Conservation (phyloP, 1,284 basidiomycete genomes). For the Irpex rosettiformis region DNA sequence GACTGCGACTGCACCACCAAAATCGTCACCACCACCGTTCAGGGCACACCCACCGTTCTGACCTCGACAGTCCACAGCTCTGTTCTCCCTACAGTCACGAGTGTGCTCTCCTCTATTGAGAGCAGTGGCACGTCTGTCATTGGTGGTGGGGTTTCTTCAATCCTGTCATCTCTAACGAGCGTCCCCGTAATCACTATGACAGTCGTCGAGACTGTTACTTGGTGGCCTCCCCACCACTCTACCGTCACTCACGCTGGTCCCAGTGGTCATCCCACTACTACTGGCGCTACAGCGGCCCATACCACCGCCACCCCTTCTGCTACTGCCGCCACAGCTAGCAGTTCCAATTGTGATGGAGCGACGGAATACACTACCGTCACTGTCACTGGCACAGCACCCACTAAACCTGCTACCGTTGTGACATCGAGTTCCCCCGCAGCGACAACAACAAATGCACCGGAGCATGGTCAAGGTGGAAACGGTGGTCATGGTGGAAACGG, state of each 20-base stretch:
- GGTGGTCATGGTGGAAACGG: no score
- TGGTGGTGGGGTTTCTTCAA: not conserved
- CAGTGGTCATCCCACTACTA: not conserved
- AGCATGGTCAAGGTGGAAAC: no score
- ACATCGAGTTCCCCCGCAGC: not conserved
- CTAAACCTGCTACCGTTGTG: not conserved
- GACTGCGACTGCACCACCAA: not conserved
- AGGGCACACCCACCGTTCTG: not conserved
- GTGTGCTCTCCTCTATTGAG: not conserved
- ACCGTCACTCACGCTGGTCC: not conserved
- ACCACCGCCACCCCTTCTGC: not conserved
- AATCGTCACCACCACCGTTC: not conserved
- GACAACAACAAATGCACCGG: no score
- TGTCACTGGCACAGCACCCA: not conserved
- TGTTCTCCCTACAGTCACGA: not conserved
- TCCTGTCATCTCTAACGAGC: not conserved
- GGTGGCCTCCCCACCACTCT: not conserved
- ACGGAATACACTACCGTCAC: conserved; percentile 2
- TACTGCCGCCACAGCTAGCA: not conserved
- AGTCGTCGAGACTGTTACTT: not conserved
- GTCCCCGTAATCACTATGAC: not conserved
- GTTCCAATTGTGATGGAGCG: not conserved
- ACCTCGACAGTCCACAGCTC: not conserved
- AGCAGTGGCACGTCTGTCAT: not conserved
- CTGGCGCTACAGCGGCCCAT: not conserved